A percentile compares a stretch with the other conserved stretches of the same genome.
Evolutionary conservation across 176 grass and related monocot genomes (phyloP).

Genomic region (Oryza punctata): DNA sequence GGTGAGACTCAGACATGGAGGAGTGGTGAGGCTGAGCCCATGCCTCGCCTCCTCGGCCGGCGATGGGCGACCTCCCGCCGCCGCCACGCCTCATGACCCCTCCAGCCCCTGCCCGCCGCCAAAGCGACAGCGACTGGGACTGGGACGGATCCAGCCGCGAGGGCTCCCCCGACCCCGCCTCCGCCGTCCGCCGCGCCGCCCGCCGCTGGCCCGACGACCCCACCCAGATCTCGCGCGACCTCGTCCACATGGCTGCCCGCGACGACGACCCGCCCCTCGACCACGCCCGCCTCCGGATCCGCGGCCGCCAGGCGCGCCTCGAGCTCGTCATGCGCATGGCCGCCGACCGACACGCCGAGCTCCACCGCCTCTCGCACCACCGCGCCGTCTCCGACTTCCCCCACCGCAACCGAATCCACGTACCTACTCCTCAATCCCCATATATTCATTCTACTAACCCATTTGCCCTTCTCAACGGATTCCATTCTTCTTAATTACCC

Average conservation of each 20-base stretch:
- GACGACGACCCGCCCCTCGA: constrained; percentile 52
- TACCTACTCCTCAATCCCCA: constrained; percentile 5
- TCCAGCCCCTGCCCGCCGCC: no score
- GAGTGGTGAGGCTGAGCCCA: no score
- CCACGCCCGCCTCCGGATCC: constrained; percentile 60
- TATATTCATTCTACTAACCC: constrained; percentile 35
- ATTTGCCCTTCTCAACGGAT: neutral
- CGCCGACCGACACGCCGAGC: constrained; percentile 83
- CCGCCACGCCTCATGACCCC: constrained; percentile 16
- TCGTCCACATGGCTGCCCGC: constrained; percentile 62
- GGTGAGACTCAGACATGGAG: no score
- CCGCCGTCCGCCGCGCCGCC: constrained; percentile 41
- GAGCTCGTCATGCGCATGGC: constrained; percentile 92
- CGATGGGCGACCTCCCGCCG: constrained; percentile 41
- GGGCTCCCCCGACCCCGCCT: constrained; percentile 61
- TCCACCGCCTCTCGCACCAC: constrained; percentile 63
- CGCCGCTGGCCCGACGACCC: constrained; percentile 34
- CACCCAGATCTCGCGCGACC: constrained; percentile 58
- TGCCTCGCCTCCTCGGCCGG: neutral
- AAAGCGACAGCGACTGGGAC: constrained; percentile 58
- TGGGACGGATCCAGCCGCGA: constrained; percentile 76
- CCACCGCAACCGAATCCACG: constrained; percentile 93
- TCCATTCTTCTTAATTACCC: neutral
- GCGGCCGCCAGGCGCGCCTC: constrained; percentile 85
- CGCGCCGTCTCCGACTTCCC: constrained; percentile 73